These are phyloP conservation scores for Paragyromitra xinjiangensis DNA, from an alignment of 495 filamentous ascomycete genomes.

Conservation along the genomic window DNA sequence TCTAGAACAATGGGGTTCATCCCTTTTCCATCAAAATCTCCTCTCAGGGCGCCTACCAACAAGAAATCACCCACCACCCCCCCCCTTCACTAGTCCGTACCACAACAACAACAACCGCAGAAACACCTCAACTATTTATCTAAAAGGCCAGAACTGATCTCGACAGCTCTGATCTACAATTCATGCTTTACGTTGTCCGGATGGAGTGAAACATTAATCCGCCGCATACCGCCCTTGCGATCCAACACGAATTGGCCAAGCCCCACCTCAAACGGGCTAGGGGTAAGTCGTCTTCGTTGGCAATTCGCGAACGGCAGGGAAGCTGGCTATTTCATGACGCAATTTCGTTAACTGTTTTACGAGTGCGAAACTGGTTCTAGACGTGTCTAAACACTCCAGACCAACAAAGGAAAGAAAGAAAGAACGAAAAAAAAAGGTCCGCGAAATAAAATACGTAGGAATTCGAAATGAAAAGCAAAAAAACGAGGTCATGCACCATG, in stretches of 20 bases:
- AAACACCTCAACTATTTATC: background rate
- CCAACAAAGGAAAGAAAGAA: slow-evolving; percentile 1
- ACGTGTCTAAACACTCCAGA: slow-evolving; percentile 9
- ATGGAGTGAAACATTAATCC: slow-evolving; percentile 39
- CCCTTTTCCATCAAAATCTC: background rate
- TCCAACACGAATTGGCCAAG: slow-evolving; percentile 3
- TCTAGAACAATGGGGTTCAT: slow-evolving; percentile 10
- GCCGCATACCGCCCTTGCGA: slow-evolving; percentile 7
- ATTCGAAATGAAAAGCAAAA: slow-evolving; percentile 20
- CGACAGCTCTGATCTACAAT: slow-evolving; percentile 21
- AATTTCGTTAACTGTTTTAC: slow-evolving; percentile 22
- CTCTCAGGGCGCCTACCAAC: slow-evolving; percentile 1
- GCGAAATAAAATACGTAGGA: background rate
- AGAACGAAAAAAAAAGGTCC: background rate
- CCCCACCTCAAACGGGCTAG: background rate
- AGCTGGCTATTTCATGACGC: slow-evolving; percentile 23
- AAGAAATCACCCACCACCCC: background rate
- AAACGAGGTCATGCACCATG: slow-evolving; percentile 46
- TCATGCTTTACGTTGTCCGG: slow-evolving; percentile 5
- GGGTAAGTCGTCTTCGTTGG: background rate
- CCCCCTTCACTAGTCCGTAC: background rate
- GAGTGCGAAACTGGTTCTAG: slow-evolving; percentile 21
- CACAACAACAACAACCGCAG: background rate
- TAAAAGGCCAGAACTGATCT: slow-evolving; percentile 9
- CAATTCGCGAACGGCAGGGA: slow-evolving; percentile 17